Base-by-base conservation (phyloP, 202 grass and related monocot genomes). In the Zoysia matrella region DNA sequence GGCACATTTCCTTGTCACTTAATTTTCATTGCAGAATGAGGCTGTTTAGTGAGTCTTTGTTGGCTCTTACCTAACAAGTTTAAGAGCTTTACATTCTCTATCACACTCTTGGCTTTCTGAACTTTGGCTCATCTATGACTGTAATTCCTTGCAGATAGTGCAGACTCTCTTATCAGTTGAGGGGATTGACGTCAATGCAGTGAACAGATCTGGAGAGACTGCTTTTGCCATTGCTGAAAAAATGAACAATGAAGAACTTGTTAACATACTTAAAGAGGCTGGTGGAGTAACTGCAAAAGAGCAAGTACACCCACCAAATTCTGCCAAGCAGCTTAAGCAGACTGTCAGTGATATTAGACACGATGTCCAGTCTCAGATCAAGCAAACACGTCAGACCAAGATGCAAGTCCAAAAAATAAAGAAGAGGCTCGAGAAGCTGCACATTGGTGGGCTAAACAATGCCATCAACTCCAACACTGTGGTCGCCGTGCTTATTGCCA, bases 381-480 rank as follows among this genome's bases (percentile, higher is more conserved):
- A n/a, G n/a, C n/a, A n/a, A n/a, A n/a, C n/a, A n/a, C n/a, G n/a
- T n/a, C n/a, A n/a, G n/a, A n/a, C n/a, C n/a, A n/a, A n/a, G n/a
- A n/a, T n/a, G n/a, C n/a, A n/a, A n/a, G n/a, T n/a, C n/a, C n/a
- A n/a, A n/a, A n/a, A n/a, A n/a, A n/a, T n/a, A n/a, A n/a, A n/a
- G n/a, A n/a, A n/a, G n/a, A n/a, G n/a, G n/a, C n/a, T n/a, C n/a
- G n/a, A n/a, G n/a, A n/a, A n/a, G n/a, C n/a, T n/a, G n/a, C n/a
- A n/a, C n/a, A n/a, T n/a, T n/a, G n/a, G n/a, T n/a, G n/a, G n/a
- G n/a, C n/a, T n/a, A n/a, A 98, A 88, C 66, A 91, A 98, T 18
- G 95, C 95, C 60, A 98, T 98, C 71, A 98, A 98, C 86, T 98
- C 95, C 74, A 98, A 98, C 58, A 98, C 96, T 0, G 89, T 98